Conservation (phyloP, 2,329 filamentous ascomycete genomes). For the Phialemonium atrogriseum region DNA sequence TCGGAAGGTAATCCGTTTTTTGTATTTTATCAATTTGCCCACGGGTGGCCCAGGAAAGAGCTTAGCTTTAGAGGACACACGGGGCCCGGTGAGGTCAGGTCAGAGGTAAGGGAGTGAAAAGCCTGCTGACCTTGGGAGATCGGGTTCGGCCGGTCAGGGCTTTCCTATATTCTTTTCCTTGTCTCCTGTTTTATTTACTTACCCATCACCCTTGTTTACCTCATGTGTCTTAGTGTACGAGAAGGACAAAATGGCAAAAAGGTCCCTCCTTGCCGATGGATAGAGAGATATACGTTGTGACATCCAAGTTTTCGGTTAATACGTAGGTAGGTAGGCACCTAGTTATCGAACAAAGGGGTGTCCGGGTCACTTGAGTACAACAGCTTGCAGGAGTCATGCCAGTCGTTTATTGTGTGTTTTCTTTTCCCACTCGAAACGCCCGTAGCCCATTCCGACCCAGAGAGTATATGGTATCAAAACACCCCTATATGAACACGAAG, state of each 20-base stretch:
- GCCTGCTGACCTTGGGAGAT: slow-evolving; percentile 20
- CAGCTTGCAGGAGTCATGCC: too few species aligned
- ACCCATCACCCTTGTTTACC: too few species aligned
- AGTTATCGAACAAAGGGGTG: too few species aligned
- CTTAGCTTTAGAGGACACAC: background rate
- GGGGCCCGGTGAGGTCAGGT: slow-evolving; percentile 18
- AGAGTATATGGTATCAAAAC: slow-evolving; percentile 12
- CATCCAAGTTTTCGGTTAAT: too few species aligned
- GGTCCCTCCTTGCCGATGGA: too few species aligned
- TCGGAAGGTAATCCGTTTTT: slow-evolving; percentile 5
- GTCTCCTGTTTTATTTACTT: slow-evolving; percentile 19
- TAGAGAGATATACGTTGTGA: too few species aligned
- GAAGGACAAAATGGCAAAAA: too few species aligned
- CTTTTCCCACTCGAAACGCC: slow-evolving; percentile 8
- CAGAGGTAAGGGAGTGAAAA: slow-evolving; percentile 19
- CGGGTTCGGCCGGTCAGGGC: too few species aligned
- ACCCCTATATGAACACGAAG: slow-evolving; percentile 4
- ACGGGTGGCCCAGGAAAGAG: background rate
- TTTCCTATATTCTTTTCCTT: slow-evolving; percentile 1
- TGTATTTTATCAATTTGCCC: slow-evolving; percentile 2
- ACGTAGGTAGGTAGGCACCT: too few species aligned
- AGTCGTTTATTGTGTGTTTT: too few species aligned
- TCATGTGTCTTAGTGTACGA: too few species aligned
- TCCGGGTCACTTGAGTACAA: too few species aligned
- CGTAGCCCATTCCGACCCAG: slow-evolving; percentile 8